A percentile compares a stretch with the other conserved stretches of the same genome.
Evolutionary conservation across 805 yeast species (phyloP).

Genomic region (Komagataella pastoris): DNA sequence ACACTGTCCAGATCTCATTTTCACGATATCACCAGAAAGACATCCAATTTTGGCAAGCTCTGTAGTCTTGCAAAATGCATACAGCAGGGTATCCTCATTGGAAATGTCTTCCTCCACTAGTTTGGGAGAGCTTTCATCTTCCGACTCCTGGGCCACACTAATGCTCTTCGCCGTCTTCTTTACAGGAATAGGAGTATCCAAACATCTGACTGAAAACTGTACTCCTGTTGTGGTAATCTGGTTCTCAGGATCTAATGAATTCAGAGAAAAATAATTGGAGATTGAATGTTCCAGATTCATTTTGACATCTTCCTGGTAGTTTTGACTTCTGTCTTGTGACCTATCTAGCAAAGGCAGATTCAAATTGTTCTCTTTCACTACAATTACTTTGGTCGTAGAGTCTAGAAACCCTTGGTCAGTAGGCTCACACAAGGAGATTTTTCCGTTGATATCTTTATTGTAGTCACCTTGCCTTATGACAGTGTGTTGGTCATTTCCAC

Average conservation of each 20-base stretch:
- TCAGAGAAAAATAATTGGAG: neutral
- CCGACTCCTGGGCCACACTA: neutral
- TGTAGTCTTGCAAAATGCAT: conserved; percentile 30
- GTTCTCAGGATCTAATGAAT: neutral
- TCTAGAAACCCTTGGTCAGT: conserved; percentile 49
- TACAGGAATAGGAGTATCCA: neutral
- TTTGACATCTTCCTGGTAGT: neutral
- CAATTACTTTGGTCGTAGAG: conserved; percentile 34
- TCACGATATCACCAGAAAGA: conserved; percentile 57
- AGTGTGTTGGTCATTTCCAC: conserved; percentile 12
- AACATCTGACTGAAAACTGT: neutral
- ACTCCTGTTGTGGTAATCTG: neutral
- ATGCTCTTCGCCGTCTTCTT: neutral
- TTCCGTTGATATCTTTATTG: conserved; percentile 31
- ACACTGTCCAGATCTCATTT: conserved; percentile 11
- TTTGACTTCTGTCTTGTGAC: neutral
- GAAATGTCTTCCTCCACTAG: conserved; percentile 15
- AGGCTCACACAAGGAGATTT: conserved; percentile 56
- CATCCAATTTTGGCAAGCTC: conserved; percentile 45
- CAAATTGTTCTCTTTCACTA: conserved; percentile 22
- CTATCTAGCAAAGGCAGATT: neutral
- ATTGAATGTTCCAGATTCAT: neutral
- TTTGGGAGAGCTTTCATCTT: neutral
- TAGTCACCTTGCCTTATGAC: conserved; percentile 25
- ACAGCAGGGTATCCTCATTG: conserved; percentile 31